Evolutionary conservation across 2,329 filamentous ascomycete species (phyloP).

Genomic region (Aplosporella prunicola): DNA sequence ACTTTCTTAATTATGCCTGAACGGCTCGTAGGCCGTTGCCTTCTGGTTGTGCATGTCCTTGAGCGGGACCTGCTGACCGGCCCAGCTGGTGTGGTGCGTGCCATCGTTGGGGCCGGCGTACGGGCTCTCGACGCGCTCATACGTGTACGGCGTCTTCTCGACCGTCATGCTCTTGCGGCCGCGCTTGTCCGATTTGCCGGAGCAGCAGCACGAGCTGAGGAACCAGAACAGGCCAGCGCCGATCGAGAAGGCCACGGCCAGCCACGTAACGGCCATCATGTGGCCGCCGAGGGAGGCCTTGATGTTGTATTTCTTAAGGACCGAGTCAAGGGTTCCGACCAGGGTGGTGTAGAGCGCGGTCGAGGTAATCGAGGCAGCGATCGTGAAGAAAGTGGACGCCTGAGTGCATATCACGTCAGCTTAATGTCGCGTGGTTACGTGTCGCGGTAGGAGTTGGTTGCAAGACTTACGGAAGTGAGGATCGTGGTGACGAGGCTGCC

Average conservation of each 20-base stretch:
- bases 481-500: constrained; percentile 77
- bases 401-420: constrained; percentile 14
- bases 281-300: constrained; percentile 54
- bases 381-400: constrained; percentile 46
- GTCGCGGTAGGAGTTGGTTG: constrained; percentile 14
- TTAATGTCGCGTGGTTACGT: background rate
- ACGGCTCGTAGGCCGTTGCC: constrained; percentile 10
- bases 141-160: constrained; percentile 53
- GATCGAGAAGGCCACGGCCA: constrained; percentile 68
- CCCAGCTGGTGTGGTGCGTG: background rate
- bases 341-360: constrained; percentile 66
- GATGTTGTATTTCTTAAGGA: constrained; percentile 63
- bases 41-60: constrained; percentile 8
- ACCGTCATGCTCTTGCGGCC: constrained; percentile 35
- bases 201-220: constrained; percentile 86
- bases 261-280: constrained; percentile 67
- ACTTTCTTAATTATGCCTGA: constrained; percentile 7
- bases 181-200: constrained; percentile 45
- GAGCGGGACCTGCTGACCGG: constrained; percentile 2
- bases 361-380: constrained; percentile 61
- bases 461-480: constrained; percentile 54
- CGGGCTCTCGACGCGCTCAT: constrained; percentile 44
- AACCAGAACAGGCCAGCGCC: constrained; percentile 81
- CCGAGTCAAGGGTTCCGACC: constrained; percentile 55
- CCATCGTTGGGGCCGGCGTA: constrained; percentile 22